Evolutionary conservation across 139 green algal species (phyloP), one percentile per base, ranked within the genome.

Genomic region (Volvox reticuliferus): DNA sequence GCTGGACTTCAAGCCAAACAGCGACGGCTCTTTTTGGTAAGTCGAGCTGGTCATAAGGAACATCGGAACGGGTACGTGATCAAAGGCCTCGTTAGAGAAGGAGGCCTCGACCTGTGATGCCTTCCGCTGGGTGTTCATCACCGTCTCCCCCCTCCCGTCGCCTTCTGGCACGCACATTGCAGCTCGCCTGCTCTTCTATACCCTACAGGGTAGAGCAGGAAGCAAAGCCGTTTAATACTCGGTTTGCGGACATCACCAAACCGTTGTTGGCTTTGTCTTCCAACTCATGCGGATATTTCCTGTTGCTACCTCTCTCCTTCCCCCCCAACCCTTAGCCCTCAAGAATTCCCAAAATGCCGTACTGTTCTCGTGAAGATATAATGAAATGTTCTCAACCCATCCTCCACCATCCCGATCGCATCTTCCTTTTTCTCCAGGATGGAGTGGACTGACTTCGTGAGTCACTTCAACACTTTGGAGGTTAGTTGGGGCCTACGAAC

Each of bases 391-490:
- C n/a, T n/a, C n/a, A n/a, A n/a, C n/a, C n/a, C n/a, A n/a, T n/a
- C n/a, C n/a, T n/a, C n/a, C n/a, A n/a, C 44, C 44, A 55, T 9
- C 44, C 44, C 44, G 9, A 5, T 9, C 44, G 5, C 71, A 30
- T 30, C 26, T 79, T 9, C 21, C 28, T 30, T 1, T 36, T 33
- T 9, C 12, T 6, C 28, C 30, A 87, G 81, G 81, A 87, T 87
- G 81, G 50, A 88, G 21, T 79, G 68, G 67, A 37, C 35, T 3
- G 83, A 88, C 67, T 88, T 88, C 67, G 16, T 80, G 13, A 44
- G 17, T 20, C 83, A 88, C 67, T 88, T 88, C 83, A 88, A 88
- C 83, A 88, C 67, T 3, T 36, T 88, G 12, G 83, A 88, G 81
- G 81, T 87, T 18, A 26, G 79, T 1, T 24, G n/a, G n/a, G n/a